Base-by-base conservation (phyloP, 208 protist genomes). In the Trypanosoma scelopori region DNA sequence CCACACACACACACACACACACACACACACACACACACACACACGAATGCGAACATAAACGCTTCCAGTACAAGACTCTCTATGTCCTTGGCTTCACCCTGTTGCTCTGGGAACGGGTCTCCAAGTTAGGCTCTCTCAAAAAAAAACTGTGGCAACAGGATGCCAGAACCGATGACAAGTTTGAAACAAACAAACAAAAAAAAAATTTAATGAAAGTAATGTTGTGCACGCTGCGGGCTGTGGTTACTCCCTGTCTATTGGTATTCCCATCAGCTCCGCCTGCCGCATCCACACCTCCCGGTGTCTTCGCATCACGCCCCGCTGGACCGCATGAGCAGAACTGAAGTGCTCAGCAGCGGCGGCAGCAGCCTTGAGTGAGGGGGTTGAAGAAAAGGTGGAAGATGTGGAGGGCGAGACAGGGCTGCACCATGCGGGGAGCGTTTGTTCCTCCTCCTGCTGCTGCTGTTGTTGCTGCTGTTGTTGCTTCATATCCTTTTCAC, bases 241-340 rank as follows among this genome's bases (percentile, higher is more conserved):
- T 27, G 16, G 2, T 20, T 39, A 6, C 15, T 43, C 42, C 15
- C 27, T 41, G 25, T 48, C 62, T 15, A 9, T 55, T 25, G 47
- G 18, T 52, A 69, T 49, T 20, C 63, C 53, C 63, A 69, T 69
- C 28, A 61, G 11, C 23, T 69, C 63, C 23, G 50, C 63, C 22
- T 60, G 63, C 23, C 35, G 37, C 28, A 46, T 50, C 63, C 53
- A 69, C 27, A 60, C 53, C 41, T 69, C 53, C 32, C 60, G 63
- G 41, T 69, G 41, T 15, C 28, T 43, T 9, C 63, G 63, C 63
- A 69, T 69, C n/a, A 53, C 23, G 12, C 63, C 63, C 13, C 51
- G n/a, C 12, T 53, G 45, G 20, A 61, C 30, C 3, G 7, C 16
- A 18, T 30, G 30, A 28, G 25, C 41, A 41, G n/a, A 27, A 27